Conservation (phyloP, 441 rosid genomes). For the Adansonia madagascariensis region DNA sequence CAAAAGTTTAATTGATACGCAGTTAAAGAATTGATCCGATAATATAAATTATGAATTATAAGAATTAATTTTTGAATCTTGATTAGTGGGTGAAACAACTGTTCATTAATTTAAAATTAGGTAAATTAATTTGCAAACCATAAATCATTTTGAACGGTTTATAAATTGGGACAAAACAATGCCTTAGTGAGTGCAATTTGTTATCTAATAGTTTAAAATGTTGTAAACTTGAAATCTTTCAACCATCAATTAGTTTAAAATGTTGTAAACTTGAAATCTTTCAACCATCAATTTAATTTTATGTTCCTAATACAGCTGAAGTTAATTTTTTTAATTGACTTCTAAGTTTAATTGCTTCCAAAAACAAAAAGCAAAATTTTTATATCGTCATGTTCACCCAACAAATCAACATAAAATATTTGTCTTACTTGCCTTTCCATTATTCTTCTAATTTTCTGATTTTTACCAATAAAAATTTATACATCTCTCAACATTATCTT, state of each 20-base stretch:
- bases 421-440: background rate
- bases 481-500: background rate
- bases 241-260: too few relatives aligned
- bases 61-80: background rate
- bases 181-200: background rate
- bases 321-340: background rate
- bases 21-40: background rate
- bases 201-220: background rate
- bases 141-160: background rate
- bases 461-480: background rate
- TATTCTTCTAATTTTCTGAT: background rate
- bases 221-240: too few relatives aligned
- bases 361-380: background rate
- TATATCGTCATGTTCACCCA: background rate
- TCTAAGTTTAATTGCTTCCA: background rate
- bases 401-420: background rate
- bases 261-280: too few relatives aligned
- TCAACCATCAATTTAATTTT: background rate
- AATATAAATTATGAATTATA: background rate
- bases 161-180: background rate
- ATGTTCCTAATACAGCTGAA: background rate
- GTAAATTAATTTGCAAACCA: background rate
- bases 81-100: background rate
- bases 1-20: background rate
- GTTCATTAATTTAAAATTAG: background rate